phyloP scores from a whole-genome alignment of 2,329 filamentous ascomycete species.

The Neurospora sp. region DNA sequence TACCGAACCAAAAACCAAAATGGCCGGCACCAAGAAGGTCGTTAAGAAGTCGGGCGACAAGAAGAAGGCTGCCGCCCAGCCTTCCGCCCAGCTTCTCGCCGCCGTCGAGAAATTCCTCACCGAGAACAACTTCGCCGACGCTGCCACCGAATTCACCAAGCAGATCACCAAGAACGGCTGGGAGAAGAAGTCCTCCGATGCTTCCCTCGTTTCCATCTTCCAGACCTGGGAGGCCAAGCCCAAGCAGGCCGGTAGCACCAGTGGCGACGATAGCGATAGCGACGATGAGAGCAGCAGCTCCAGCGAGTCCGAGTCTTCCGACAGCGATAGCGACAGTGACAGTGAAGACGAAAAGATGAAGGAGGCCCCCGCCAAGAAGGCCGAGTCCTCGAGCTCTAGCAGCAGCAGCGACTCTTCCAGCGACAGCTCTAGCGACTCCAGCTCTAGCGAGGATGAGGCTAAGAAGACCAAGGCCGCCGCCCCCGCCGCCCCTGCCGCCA shows the following conservation, averaged over 20 bases:
- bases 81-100: slow-evolving; percentile 54
- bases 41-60: slow-evolving; percentile 9
- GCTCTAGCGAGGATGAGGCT: slow-evolving; percentile 23
- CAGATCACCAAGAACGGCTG: slow-evolving; percentile 48
- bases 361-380: slow-evolving; percentile 25
- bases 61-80: slow-evolving; percentile 19
- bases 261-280: slow-evolving; percentile 23
- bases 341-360: slow-evolving; percentile 33
- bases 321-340: slow-evolving; percentile 23
- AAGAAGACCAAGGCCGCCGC: slow-evolving; percentile 15
- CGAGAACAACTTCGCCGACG: slow-evolving; percentile 53
- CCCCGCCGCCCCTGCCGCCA: slow-evolving; percentile 21
- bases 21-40: slow-evolving; percentile 13
- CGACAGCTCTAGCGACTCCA: slow-evolving; percentile 22
- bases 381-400: slow-evolving; percentile 21
- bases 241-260: slow-evolving; percentile 20
- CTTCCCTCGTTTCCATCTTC: slow-evolving; percentile 40
- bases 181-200: slow-evolving; percentile 18
- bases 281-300: slow-evolving; percentile 19
- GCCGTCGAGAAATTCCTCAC: slow-evolving; percentile 58
- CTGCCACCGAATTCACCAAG: slow-evolving; percentile 53
- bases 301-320: slow-evolving; percentile 22
- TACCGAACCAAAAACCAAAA: slow-evolving; percentile 5
- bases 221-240: slow-evolving; percentile 38
- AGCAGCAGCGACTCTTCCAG: slow-evolving; percentile 20